Percentiles rank a stretch among this genome's conserved stretches.
Conservation (phyloP, 2,329 filamentous ascomycete genomes). For the Exophiala dermatitidis region DNA sequence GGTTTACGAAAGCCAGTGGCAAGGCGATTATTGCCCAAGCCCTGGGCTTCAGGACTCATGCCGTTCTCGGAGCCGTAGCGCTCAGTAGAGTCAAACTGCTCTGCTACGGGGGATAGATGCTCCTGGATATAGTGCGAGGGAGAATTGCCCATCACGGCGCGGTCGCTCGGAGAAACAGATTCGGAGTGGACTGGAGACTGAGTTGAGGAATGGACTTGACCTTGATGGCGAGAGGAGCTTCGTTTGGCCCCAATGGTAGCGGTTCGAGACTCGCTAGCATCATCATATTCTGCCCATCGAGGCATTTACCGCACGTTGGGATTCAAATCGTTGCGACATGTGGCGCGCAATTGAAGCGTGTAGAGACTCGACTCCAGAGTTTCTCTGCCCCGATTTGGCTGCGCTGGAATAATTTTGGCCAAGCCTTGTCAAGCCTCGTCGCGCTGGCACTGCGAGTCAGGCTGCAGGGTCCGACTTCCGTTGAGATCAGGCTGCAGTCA, state of each 20-base stretch:
- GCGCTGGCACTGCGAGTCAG: background rate
- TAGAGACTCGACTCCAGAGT: no score
- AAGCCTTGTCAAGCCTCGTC: background rate
- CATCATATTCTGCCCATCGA: slow-evolving; percentile 32
- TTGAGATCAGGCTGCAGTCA: no score
- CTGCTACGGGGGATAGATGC: background rate
- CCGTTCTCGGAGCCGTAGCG: background rate
- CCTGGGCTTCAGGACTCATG: background rate
- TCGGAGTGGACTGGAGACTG: background rate
- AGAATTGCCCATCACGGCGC: slow-evolving; percentile 3
- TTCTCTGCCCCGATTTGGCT: no score
- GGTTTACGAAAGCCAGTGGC: slow-evolving; percentile 18
- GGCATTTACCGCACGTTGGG: slow-evolving; percentile 4
- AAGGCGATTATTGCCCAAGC: slow-evolving; percentile 25
- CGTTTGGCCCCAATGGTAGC: slow-evolving; percentile 39
- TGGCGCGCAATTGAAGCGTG: no score
- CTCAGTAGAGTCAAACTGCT: background rate
- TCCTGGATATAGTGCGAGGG: background rate
- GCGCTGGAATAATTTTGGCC: background rate
- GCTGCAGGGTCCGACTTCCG: no score
- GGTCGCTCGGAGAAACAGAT: background rate
- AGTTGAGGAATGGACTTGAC: slow-evolving; percentile 9
- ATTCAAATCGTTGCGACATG: no score
- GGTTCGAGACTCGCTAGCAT: slow-evolving; percentile 40
- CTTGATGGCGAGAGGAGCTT: slow-evolving; percentile 8